Conservation (phyloP, 1,284 basidiomycete species). For the Pseudozyma hubeiensis region DNA sequence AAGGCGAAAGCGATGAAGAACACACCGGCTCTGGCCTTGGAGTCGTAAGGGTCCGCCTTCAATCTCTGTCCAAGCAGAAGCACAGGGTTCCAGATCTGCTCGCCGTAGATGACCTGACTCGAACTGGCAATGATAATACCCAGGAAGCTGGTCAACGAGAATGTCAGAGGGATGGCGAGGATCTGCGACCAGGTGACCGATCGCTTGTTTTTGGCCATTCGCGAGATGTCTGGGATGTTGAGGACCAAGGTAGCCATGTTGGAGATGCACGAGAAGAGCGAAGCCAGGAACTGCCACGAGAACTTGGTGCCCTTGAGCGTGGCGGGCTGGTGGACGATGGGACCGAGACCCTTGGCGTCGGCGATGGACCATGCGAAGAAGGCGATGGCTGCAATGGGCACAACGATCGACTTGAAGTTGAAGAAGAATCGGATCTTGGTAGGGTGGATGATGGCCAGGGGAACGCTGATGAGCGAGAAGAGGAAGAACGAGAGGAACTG, state of each 20-base stretch:
- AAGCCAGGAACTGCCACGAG: conserved; percentile 81
- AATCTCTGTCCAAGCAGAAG: conserved; percentile 79
- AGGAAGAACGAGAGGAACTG: conserved; percentile 83
- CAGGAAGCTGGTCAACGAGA: conserved; percentile 82
- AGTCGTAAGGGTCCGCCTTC: conserved; percentile 75
- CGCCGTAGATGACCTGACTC: conserved; percentile 79
- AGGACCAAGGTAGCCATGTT: conserved; percentile 58
- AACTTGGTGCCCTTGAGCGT: conserved; percentile 78
- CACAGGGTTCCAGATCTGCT: conserved; percentile 83
- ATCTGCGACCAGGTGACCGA: conserved; percentile 54
- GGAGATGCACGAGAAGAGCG: conserved; percentile 49
- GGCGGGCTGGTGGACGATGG: conserved; percentile 79
- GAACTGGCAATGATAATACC: conserved; percentile 83
- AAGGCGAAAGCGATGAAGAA: conserved; percentile 79
- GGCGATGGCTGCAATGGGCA: conserved; percentile 71
- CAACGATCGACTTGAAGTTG: conserved; percentile 80
- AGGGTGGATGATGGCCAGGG: conserved; percentile 82
- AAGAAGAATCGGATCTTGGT: conserved; percentile 86
- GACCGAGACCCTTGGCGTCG: conserved; percentile 78
- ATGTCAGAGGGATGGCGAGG: conserved; percentile 77
- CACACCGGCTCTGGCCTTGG: conserved; percentile 68
- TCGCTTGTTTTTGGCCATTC: conserved; percentile 49
- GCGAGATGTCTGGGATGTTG: conserved; percentile 59
- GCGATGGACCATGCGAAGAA: conserved; percentile 85
- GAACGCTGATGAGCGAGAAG: conserved; percentile 84